Percentiles rank a stretch among this genome's conserved stretches.
Evolutionary conservation across 2,329 filamentous ascomycete species (phyloP).

Genomic region (Phaeosphaeria sp.): DNA sequence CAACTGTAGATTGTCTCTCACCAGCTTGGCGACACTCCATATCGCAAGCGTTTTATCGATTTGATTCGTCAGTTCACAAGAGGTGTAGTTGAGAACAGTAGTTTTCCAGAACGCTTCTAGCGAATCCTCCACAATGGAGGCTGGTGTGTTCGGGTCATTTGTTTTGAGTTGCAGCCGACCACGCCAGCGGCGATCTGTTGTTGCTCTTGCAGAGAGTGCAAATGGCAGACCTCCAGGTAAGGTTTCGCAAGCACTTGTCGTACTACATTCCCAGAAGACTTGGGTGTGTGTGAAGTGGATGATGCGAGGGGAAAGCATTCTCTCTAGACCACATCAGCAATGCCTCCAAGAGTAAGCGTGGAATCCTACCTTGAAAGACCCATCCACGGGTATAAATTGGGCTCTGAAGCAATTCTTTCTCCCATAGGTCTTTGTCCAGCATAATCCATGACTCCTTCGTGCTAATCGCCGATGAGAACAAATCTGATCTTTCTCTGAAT

Average conservation of each 20-base stretch:
- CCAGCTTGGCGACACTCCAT: not conserved
- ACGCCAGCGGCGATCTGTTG: not conserved
- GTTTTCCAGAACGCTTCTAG: constrained; percentile 1
- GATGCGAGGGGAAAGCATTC: constrained; percentile 3
- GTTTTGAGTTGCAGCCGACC: not conserved
- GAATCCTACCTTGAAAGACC: constrained; percentile 1
- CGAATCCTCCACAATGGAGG: not conserved
- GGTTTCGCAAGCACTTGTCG: not conserved
- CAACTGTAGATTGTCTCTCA: not conserved
- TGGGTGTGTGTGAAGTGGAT: not conserved
- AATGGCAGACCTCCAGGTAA: not conserved
- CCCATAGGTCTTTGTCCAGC: not conserved
- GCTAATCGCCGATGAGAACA: not conserved
- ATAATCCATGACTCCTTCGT: not conserved
- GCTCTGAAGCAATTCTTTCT: not conserved
- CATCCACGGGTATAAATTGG: constrained; percentile 1
- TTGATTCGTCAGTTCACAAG: not conserved
- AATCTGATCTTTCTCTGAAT: not conserved
- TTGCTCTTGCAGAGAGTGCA: not conserved
- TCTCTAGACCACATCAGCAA: not conserved
- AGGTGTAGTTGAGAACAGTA: not conserved
- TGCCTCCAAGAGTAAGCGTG: not conserved
- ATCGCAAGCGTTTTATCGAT: not conserved
- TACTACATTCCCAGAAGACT: not conserved
- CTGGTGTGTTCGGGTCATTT: not conserved